Evolutionary conservation across 2,329 filamentous ascomycete genomes (phyloP).

Genomic region (Apiospora hydei): DNA sequence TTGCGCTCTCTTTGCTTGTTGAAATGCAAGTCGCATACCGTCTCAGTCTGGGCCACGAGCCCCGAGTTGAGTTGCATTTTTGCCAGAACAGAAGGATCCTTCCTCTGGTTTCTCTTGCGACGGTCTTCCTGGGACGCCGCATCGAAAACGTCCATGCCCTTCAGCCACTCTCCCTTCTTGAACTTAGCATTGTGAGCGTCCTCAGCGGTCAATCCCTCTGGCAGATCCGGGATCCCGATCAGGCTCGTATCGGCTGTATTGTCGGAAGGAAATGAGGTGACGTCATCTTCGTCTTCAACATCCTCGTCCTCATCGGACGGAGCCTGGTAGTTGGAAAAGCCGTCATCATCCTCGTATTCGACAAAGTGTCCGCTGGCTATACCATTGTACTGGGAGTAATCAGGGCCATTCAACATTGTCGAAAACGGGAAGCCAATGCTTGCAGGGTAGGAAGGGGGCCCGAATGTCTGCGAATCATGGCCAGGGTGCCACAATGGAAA

Average conservation of each 20-base stretch:
- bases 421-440: background rate
- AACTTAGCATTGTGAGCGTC: slow-evolving; percentile 46
- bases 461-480: slow-evolving; percentile 20
- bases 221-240: slow-evolving; percentile 25
- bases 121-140: slow-evolving; percentile 77
- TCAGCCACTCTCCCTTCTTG: slow-evolving; percentile 77
- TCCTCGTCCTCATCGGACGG: slow-evolving; percentile 28
- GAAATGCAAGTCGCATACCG: slow-evolving; percentile 65
- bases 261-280: slow-evolving; percentile 35
- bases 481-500: slow-evolving; percentile 3
- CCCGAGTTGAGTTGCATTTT: slow-evolving; percentile 71
- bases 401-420: slow-evolving; percentile 17
- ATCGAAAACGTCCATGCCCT: slow-evolving; percentile 84
- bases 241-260: slow-evolving; percentile 36
- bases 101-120: slow-evolving; percentile 79
- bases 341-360: background rate
- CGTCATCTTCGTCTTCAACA: slow-evolving; percentile 30
- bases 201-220: slow-evolving; percentile 30
- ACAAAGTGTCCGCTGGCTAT: slow-evolving; percentile 28
- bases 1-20: slow-evolving; percentile 60
- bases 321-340: background rate
- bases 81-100: slow-evolving; percentile 73
- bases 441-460: background rate
- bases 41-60: slow-evolving; percentile 68
- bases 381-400: slow-evolving; percentile 24